Evolutionary conservation across 805 yeast genomes (phyloP), one percentile per base, ranked within the genome.

Genomic region (Kluyveromyces aestuarii): DNA sequence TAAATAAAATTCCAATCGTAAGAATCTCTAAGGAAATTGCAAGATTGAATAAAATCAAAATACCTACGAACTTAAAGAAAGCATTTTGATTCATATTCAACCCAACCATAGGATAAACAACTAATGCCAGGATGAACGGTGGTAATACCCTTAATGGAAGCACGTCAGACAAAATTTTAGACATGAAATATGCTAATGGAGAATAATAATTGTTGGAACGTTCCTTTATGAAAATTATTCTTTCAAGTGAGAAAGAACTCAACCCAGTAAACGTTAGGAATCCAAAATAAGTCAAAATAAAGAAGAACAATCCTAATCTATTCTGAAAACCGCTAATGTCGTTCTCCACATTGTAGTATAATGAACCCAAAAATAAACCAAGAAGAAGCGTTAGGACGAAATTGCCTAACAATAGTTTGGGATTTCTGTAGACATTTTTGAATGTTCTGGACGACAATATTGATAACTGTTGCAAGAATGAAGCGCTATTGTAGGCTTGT

Each of bases 311-410:
- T 0, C 99, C 99, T 54, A 93, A 73, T 57, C 99, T 76, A 67
- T 93, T 93, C 66, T 93, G 99, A 72, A 93, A 93, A 0, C 99
- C 99, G 59, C 96, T 82, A 48, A 93, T 91, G 63, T 91, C 96
- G 61, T 88, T 85, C 40, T 81, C 72, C 25, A 91, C 81, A 59
- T 88, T 75, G 68, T 82, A 91, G 65, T 93, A 93, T 39, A 93
- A 72, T 45, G 78, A 78, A 0, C 98, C 96, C 66, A 96, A 82
- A 67, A 91, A 85, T 4, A 81, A 60, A 1, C 96, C 96, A 65
- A 91, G 79, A 14, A 82, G 63, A 8, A 87, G 66, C 0, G 96
- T 83, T 51, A 91, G 72, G 1, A 84, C 70, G 60, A 91, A 91
- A 59, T 93, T 95, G 1, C 93, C 86, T 51, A 89, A 63, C 47